Evolutionary conservation across 345 rosid species (phyloP).

Genomic region (Syzygium aromaticum): DNA sequence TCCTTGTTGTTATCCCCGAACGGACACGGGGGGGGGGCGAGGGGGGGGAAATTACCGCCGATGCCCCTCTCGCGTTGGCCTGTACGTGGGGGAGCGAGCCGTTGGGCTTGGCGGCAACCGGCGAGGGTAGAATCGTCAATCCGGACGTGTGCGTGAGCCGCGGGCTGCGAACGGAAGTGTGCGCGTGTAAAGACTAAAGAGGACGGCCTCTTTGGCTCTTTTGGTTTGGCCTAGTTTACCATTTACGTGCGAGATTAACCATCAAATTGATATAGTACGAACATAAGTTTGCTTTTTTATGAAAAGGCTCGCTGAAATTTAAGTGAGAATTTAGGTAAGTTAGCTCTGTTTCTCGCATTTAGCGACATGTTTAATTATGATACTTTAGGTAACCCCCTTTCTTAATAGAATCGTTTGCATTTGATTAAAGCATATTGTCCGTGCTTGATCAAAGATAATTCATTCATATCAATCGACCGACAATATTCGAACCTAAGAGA

Average conservation of each 20-base stretch:
- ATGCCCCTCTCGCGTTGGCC: neutral
- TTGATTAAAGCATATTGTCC: neutral
- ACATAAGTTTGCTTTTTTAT: neutral
- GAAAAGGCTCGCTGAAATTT: neutral
- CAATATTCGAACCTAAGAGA: neutral
- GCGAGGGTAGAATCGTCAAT: neutral
- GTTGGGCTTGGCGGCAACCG: neutral
- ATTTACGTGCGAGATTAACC: neutral
- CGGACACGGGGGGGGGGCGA: neutral
- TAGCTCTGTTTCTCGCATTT: neutral
- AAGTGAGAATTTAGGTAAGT: neutral
- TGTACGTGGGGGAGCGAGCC: neutral
- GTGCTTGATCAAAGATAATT: fast-evolving
- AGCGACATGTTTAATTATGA: neutral
- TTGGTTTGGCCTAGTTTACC: neutral
- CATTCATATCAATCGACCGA: neutral
- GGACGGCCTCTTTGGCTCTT: neutral
- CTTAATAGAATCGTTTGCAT: too few relatives aligned
- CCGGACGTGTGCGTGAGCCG: neutral
- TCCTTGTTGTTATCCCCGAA: neutral
- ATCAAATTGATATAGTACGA: neutral
- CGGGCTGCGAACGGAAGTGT: neutral
- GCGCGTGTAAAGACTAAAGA: neutral
- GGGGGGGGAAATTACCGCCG: neutral
- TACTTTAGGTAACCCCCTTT: fast-evolving